Evolutionary conservation across 2,329 filamentous ascomycete species (phyloP), one percentile per base, ranked within the genome.

Genomic region (Neoscytalidium dimidiatum): DNA sequence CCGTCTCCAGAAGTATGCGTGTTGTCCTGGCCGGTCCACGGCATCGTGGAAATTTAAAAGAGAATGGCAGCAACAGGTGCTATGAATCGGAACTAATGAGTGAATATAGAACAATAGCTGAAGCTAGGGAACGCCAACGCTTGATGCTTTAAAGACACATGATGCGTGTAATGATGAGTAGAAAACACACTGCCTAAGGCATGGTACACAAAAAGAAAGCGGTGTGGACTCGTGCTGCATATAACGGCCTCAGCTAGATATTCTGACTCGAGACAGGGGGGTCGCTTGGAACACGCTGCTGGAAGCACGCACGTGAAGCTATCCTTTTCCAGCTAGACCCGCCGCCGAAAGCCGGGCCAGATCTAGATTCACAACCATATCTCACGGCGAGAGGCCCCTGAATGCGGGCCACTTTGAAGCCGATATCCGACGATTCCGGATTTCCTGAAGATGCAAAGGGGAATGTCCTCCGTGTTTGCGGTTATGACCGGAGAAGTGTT

Each of bases 261-360:
- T 11, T 35, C 53, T 44, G 53, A 57, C 53, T 57, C 53, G 53
- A 28, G 35, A 11, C 35, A 57, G 53, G 53, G 53, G 53, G 11
- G 23, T 19, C 53, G 53, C 53, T 43, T 44, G 53, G 35, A 44
- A 35, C 53, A 41, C 53, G 26, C 23, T 19, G 38, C 17, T 43
- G 53, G 17, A 57, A 38, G 53, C 53, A 38, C 53, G 53, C 53
- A 57, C 53, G 53, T 57, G 53, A 29, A 5, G 26, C 53, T 43
- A 43, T 43, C 53, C 53, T 43, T 4, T 21, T 57, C 14, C 53
- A 57, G 53, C 23, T 57, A 57, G 53, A n/a, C 26, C 13, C 19
- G 53, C 26, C 38, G 53, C 23, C 35, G 14, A 23, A 23, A 26
- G 35, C 53, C 53, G 53, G 53, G 26, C 21, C 5, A n/a, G 35